These are phyloP conservation scores for Daedaleopsis sinensis DNA, from an alignment of 768 basidiomycete genomes.

Conservation along the genomic window DNA sequence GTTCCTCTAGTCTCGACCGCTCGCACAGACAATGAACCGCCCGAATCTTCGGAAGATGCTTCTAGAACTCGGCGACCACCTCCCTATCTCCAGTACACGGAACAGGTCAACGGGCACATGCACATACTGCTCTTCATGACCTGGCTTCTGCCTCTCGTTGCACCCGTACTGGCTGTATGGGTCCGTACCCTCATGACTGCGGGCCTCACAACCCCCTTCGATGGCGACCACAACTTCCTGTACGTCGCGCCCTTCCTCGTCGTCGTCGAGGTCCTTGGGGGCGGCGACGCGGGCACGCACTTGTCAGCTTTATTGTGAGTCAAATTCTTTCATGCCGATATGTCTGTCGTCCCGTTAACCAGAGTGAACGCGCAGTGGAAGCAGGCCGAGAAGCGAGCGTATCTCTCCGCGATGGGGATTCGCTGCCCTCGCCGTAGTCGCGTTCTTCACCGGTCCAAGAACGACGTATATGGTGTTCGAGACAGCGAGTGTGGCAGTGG, in stretches of 20 bases:
- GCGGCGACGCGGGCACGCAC: slow-evolving; percentile 47
- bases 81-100: not conserved
- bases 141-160: slow-evolving; percentile 76
- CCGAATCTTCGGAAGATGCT: not conserved
- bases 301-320: slow-evolving; percentile 40
- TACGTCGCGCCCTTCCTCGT: slow-evolving; percentile 66
- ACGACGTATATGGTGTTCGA: slow-evolving; percentile 70
- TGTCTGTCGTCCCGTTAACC: not conserved
- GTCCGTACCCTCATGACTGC: slow-evolving; percentile 82
- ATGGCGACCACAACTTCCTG: slow-evolving; percentile 76
- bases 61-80: not conserved
- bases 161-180: slow-evolving; percentile 87
- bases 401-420: slow-evolving; percentile 59
- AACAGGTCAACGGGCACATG: slow-evolving; percentile 30
- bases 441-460: slow-evolving; percentile 71
- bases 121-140: slow-evolving; percentile 78
- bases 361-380: not conserved
- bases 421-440: slow-evolving; percentile 47
- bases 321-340: not conserved
- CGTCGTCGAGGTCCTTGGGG: slow-evolving; percentile 56
- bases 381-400: not conserved
- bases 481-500: slow-evolving; percentile 50
- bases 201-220: slow-evolving; percentile 77
- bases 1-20: slow-evolving; percentile 3
- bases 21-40: not conserved